These are phyloP conservation scores for Phyllosticta citribraziliensis DNA, from an alignment of 2,329 filamentous ascomycete species.

Conservation along the genomic window DNA sequence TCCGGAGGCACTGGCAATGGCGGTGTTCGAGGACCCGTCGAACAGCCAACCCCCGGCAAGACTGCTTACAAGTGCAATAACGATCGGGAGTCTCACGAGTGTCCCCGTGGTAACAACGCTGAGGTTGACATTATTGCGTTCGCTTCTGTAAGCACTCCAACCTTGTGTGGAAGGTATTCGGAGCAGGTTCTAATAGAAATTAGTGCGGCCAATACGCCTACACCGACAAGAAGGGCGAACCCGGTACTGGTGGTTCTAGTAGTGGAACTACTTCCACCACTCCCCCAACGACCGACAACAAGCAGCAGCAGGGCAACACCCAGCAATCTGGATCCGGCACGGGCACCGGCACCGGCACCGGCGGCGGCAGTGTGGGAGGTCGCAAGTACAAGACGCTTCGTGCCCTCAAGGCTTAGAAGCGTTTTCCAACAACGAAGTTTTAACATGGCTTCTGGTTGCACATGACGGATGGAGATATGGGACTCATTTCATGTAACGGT, in stretches of 20 bases:
- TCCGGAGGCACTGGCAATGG: too few species aligned
- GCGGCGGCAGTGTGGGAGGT: background rate
- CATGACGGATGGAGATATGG: too few species aligned
- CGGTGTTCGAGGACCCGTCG: too few species aligned
- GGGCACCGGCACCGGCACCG: too few species aligned
- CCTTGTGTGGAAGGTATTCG: too few species aligned
- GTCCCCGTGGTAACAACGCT: background rate
- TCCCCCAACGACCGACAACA: background rate
- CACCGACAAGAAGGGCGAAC: background rate
- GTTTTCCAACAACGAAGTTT: too few species aligned
- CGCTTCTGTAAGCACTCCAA: background rate
- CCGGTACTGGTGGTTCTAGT: background rate
- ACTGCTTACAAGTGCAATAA: background rate
- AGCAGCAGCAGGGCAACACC: background rate
- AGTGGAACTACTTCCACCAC: too few species aligned
- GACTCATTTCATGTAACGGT: background rate
- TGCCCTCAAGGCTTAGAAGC: background rate
- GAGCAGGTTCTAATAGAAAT: background rate
- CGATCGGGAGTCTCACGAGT: background rate
- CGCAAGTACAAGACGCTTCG: background rate
- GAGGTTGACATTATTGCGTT: background rate
- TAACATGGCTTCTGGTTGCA: too few species aligned
- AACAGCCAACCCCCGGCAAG: background rate
- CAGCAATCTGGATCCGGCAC: too few species aligned
- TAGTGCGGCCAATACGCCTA: constrained; percentile 6